phyloP scores from a whole-genome alignment of 306 rosid genomes.

The Gynostemma pentaphyllum region DNA sequence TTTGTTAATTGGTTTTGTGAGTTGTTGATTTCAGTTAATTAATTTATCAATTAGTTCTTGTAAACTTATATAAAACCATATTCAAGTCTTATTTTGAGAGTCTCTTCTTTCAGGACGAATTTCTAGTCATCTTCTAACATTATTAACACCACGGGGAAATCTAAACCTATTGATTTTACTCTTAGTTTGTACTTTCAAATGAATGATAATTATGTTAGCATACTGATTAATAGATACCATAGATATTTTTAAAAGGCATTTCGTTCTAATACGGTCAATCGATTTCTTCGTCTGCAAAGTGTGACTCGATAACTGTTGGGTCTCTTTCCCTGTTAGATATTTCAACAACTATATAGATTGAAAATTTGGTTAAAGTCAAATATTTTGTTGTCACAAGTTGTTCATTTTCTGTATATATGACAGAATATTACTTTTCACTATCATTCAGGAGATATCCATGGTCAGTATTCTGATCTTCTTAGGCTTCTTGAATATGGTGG shows the following conservation, averaged over 20 bases:
- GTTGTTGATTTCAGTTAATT: too few relatives aligned
- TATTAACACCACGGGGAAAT: background rate
- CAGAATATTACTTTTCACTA: background rate
- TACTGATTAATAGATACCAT: background rate
- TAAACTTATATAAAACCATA: too few relatives aligned
- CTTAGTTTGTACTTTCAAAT: background rate
- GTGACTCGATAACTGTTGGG: too few relatives aligned
- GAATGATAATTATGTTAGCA: background rate
- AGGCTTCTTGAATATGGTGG: slow-evolving; percentile 77
- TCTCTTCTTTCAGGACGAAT: too few relatives aligned
- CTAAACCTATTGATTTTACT: background rate
- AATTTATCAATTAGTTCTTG: too few relatives aligned
- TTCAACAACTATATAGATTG: background rate
- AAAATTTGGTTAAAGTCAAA: background rate
- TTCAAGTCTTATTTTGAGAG: too few relatives aligned
- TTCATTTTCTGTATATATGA: background rate
- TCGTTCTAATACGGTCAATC: background rate
- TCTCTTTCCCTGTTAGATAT: background rate
- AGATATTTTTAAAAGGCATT: background rate
- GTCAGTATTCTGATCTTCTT: slow-evolving; percentile 80
- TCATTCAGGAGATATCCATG: slow-evolving; percentile 68
- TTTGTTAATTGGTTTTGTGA: too few relatives aligned
- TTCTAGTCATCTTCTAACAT: too few relatives aligned
- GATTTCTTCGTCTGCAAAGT: too few relatives aligned
- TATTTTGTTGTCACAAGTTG: background rate